Evolutionary conservation across 139 green algal genomes (phyloP).

Genomic region (Micromonas pusilla): DNA sequence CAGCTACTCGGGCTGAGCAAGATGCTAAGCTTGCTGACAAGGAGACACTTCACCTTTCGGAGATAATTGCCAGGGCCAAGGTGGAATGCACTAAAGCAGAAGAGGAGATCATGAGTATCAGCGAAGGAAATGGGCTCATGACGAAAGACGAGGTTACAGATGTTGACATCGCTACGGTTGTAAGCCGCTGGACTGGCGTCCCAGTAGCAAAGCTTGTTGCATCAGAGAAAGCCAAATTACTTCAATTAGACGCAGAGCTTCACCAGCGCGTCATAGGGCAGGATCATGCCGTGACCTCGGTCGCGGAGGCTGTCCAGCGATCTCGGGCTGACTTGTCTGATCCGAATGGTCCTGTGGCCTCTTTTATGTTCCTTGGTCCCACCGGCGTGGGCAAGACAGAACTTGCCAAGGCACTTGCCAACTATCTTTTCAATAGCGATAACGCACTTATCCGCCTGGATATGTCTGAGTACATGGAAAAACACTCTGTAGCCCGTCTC

Average conservation of each 20-base stretch:
- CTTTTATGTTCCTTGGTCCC: constrained; percentile 97
- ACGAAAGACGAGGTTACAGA: constrained; percentile 17
- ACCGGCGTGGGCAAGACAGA: constrained; percentile 87
- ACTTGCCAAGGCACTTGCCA: constrained; percentile 70
- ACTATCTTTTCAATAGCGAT: constrained; percentile 77
- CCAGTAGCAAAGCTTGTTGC: constrained; percentile 59
- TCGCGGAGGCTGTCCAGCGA: constrained; percentile 87
- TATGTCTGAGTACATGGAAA: constrained; percentile 63
- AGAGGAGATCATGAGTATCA: neutral
- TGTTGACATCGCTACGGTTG: constrained; percentile 58
- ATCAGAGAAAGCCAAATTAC: constrained; percentile 38
- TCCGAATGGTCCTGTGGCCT: constrained; percentile 87
- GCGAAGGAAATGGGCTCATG: neutral
- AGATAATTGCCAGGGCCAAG: neutral
- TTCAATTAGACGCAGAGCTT: constrained; percentile 58
- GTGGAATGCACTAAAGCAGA: neutral
- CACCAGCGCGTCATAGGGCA: constrained; percentile 71
- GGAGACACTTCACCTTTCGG: neutral
- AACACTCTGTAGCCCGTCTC: constrained; percentile 63
- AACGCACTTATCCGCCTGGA: constrained; percentile 64
- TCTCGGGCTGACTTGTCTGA: constrained; percentile 72
- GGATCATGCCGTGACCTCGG: constrained; percentile 75
- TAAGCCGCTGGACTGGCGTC: constrained; percentile 82
- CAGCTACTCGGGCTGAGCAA: neutral
- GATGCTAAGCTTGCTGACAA: neutral